These are phyloP conservation scores for Geranomyces michiganensis DNA, from an alignment of 192 early-diverging fungal species.

Conservation along the genomic window DNA sequence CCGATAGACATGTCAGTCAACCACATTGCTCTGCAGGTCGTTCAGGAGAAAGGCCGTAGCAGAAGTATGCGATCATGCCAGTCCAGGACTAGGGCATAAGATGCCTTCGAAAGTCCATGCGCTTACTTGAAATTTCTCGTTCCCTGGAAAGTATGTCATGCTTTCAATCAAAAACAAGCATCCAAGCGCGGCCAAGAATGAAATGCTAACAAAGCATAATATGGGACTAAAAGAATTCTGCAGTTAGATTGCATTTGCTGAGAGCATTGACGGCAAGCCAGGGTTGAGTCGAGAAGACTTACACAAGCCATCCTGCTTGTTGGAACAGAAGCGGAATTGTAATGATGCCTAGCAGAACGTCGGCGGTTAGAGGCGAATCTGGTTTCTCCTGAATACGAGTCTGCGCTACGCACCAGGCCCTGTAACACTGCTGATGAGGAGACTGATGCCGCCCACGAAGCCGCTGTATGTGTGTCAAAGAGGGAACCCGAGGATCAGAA, in stretches of 20 bases:
- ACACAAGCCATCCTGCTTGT: slow-evolving; percentile 57
- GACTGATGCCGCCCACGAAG: slow-evolving; percentile 49
- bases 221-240: slow-evolving; percentile 47
- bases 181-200: slow-evolving; percentile 60
- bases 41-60: too few relatives aligned
- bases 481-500: not conserved
- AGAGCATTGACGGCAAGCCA: too few relatives aligned
- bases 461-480: slow-evolving; percentile 29
- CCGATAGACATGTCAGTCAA: too few relatives aligned
- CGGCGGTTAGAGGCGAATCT: too few relatives aligned
- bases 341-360: slow-evolving; percentile 44
- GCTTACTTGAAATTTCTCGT: slow-evolving; percentile 68
- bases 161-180: slow-evolving; percentile 73
- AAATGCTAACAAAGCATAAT: slow-evolving; percentile 59
- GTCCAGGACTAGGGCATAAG: not conserved
- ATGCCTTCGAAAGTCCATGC: too few relatives aligned
- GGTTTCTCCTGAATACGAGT: too few relatives aligned
- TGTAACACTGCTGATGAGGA: slow-evolving; percentile 50
- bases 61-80: too few relatives aligned
- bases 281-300: not conserved
- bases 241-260: too few relatives aligned
- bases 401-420: slow-evolving; percentile 48
- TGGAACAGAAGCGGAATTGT: slow-evolving; percentile 61
- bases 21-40: too few relatives aligned
- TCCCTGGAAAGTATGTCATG: slow-evolving; percentile 70